phyloP scores from a whole-genome alignment of 106 monocot species.

The Apostasia shenzhenica region DNA sequence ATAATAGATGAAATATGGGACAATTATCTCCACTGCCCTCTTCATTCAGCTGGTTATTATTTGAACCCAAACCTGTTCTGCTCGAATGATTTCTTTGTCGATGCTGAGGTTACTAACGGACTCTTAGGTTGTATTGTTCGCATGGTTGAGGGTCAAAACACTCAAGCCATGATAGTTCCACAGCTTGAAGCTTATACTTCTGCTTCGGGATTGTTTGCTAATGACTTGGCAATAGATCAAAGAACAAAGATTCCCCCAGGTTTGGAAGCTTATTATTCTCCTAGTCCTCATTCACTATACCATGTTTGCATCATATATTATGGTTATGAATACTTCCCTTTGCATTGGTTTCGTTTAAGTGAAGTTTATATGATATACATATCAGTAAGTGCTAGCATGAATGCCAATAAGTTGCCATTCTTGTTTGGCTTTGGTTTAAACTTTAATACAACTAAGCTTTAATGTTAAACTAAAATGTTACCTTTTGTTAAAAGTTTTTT shows the following conservation, averaged over 20 bases:
- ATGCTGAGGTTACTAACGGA: conserved; percentile 73
- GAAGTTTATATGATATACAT: too few species aligned
- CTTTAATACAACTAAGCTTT: too few species aligned
- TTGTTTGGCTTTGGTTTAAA: too few species aligned
- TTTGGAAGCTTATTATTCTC: conserved; percentile 13
- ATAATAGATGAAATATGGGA: conserved; percentile 77
- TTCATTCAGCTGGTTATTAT: conserved; percentile 72
- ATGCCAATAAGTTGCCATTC: too few species aligned
- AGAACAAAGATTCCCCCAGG: conserved; percentile 58
- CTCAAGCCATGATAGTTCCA: conserved; percentile 31
- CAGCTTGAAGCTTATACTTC: conserved; percentile 66
- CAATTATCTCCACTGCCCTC: conserved; percentile 53
- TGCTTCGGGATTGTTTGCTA: conserved; percentile 26
- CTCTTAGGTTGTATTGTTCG: conserved; percentile 30
- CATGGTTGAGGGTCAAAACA: conserved; percentile 30
- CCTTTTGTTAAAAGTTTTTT: too few species aligned
- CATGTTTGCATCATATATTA: not conserved
- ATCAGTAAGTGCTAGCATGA: too few species aligned
- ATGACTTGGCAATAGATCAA: conserved; percentile 35
- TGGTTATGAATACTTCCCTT: too few species aligned
- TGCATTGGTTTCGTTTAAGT: too few species aligned
- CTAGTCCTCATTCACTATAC: not conserved
- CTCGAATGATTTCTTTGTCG: conserved; percentile 39
- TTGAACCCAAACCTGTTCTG: conserved; percentile 71
- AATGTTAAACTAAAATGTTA: too few species aligned